phyloP scores from a whole-genome alignment of 257 asterid species.

The Scutellaria baicalensis region DNA sequence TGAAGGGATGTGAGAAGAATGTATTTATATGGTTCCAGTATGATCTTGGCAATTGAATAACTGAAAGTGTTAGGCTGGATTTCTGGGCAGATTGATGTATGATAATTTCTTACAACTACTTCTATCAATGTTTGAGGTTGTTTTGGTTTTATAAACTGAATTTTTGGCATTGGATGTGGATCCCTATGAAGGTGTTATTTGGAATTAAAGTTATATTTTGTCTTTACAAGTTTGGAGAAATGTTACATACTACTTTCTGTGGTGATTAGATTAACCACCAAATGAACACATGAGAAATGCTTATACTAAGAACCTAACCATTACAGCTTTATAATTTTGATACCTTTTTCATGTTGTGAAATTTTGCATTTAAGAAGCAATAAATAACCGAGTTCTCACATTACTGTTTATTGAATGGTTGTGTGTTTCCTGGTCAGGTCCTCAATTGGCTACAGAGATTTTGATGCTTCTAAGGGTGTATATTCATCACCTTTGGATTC shows the following conservation, averaged over 20 bases:
- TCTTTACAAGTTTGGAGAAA: background rate
- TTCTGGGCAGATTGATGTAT: background rate
- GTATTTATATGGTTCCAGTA: background rate
- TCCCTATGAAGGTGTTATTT: background rate
- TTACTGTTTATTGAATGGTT: background rate
- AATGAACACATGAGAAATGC: background rate
- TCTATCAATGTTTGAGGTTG: background rate
- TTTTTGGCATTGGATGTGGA: background rate
- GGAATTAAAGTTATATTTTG: background rate
- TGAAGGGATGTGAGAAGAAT: background rate
- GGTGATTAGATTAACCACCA: background rate
- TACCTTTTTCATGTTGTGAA: background rate
- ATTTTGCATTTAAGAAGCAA: background rate
- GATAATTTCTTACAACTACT: background rate
- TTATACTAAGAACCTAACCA: background rate
- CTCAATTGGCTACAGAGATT: constrained; percentile 20
- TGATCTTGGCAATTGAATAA: background rate
- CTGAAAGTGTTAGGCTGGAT: background rate
- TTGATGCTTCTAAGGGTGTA: constrained; percentile 13
- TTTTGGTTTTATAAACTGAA: background rate
- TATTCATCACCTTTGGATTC: constrained; percentile 14
- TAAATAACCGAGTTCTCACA: background rate
- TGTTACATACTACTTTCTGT: background rate
- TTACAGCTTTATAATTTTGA: background rate
- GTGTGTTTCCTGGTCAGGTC: constrained; percentile 12